Conservation (phyloP, 148 eudicot species). For the Spergularia bocconei region DNA sequence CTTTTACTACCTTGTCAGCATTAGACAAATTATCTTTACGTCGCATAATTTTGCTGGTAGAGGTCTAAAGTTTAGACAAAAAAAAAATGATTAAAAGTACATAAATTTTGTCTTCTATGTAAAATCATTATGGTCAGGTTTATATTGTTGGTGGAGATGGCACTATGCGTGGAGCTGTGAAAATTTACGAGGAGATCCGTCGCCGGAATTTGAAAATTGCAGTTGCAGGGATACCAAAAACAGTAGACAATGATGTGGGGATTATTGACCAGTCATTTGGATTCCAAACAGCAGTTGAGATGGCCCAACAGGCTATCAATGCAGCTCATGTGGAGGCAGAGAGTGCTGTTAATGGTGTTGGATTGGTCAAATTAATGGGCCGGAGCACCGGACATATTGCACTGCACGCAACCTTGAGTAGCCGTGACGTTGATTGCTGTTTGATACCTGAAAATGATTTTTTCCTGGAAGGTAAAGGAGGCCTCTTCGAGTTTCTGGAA, state of each 20-base stretch:
- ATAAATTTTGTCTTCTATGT: too few species aligned
- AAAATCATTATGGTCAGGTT: too few species aligned
- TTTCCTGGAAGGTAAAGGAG: conserved; percentile 68
- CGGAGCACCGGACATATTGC: conserved; percentile 85
- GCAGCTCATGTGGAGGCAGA: conserved; percentile 74
- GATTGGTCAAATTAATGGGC: conserved; percentile 80
- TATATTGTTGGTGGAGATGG: conserved; percentile 84
- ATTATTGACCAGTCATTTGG: conserved; percentile 73
- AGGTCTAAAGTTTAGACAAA: too few species aligned
- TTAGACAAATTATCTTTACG: too few species aligned
- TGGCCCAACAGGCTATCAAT: conserved; percentile 63
- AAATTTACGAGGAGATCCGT: conserved; percentile 54
- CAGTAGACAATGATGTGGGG: conserved; percentile 77
- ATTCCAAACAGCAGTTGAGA: conserved; percentile 73
- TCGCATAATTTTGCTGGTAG: too few species aligned
- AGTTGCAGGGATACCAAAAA: conserved; percentile 64
- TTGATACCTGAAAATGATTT: conserved; percentile 64
- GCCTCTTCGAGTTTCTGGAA: conserved; percentile 57
- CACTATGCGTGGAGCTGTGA: conserved; percentile 70
- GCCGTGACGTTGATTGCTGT: conserved; percentile 78
- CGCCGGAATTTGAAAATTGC: conserved; percentile 44
- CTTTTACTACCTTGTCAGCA: too few species aligned
- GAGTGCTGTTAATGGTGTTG: conserved; percentile 76
- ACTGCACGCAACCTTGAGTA: conserved; percentile 63
- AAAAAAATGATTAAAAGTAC: too few species aligned